Conservation (phyloP, 192 early-diverging fungal species). For the Phycomyces nitens region DNA sequence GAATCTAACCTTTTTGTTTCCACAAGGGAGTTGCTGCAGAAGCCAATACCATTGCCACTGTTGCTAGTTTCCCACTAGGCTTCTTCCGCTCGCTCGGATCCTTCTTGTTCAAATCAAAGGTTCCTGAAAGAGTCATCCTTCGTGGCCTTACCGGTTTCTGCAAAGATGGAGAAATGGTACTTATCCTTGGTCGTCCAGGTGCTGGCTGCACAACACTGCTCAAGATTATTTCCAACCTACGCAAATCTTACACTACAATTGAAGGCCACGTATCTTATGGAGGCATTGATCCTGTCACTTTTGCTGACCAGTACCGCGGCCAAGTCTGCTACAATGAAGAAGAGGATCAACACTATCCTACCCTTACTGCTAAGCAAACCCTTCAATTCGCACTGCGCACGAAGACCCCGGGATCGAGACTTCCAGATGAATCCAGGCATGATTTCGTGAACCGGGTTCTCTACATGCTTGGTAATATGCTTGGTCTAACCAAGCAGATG, state of each 20-base stretch:
- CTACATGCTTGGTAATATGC: constrained; percentile 50
- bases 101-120: neutral
- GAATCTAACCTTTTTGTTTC: neutral
- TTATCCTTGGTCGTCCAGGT: constrained; percentile 69
- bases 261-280: constrained; percentile 63
- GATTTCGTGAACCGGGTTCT: constrained; percentile 50
- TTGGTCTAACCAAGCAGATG: constrained; percentile 54
- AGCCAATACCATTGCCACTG: constrained; percentile 29
- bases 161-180: constrained; percentile 68
- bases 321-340: constrained; percentile 80
- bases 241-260: constrained; percentile 48
- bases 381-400: constrained; percentile 73
- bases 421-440: constrained; percentile 44
- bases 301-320: constrained; percentile 62
- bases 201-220: constrained; percentile 65
- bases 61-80: constrained; percentile 17
- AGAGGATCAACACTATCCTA: constrained; percentile 76
- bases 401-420: constrained; percentile 58
- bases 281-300: constrained; percentile 59
- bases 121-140: constrained; percentile 50
- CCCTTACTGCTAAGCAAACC: constrained; percentile 76
- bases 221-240: constrained; percentile 57
- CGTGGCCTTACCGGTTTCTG: constrained; percentile 59
- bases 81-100: neutral
- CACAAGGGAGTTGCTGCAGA: constrained; percentile 27